phyloP scores from a whole-genome alignment of 495 filamentous ascomycete species.

The Hapsidospora chrysogenum region DNA sequence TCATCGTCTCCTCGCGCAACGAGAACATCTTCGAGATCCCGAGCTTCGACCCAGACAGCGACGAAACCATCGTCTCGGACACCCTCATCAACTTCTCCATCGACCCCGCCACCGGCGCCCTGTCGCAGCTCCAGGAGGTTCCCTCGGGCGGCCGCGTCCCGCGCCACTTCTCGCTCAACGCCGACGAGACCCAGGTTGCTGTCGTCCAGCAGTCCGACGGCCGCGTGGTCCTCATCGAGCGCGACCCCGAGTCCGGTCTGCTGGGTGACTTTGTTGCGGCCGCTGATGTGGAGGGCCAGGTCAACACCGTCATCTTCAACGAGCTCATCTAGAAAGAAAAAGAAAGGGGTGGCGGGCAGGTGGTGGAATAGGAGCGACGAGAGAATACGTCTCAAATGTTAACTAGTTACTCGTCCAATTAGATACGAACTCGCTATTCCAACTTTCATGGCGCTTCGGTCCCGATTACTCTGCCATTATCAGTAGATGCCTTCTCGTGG shows the following conservation, averaged over 20 bases:
- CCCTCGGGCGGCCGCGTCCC: conserved; percentile 43
- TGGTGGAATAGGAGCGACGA: too few relatives aligned
- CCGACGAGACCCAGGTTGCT: conserved; percentile 40
- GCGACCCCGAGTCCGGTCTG: conserved; percentile 37
- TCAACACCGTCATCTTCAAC: conserved; percentile 46
- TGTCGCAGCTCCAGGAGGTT: conserved; percentile 31
- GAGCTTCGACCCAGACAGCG: conserved; percentile 24
- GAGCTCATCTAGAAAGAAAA: too few relatives aligned
- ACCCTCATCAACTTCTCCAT: conserved; percentile 30
- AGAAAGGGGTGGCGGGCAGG: too few relatives aligned
- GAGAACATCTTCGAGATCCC: conserved; percentile 31
- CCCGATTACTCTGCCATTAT: too few relatives aligned
- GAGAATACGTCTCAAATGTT: too few relatives aligned
- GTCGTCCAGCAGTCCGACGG: conserved; percentile 43
- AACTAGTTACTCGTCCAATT: too few relatives aligned
- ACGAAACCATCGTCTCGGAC: conserved; percentile 28
- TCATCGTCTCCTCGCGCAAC: conserved; percentile 46
- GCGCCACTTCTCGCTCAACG: conserved; percentile 49
- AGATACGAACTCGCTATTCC: too few relatives aligned
- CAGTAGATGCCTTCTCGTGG: too few relatives aligned
- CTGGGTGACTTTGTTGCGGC: conserved; percentile 34
- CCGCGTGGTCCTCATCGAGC: conserved; percentile 40
- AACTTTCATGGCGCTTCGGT: too few relatives aligned
- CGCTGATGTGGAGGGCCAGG: conserved; percentile 28
- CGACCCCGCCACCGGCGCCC: conserved; percentile 25